Conservation (phyloP, 306 rosid species). For the Quercus variabilis region DNA sequence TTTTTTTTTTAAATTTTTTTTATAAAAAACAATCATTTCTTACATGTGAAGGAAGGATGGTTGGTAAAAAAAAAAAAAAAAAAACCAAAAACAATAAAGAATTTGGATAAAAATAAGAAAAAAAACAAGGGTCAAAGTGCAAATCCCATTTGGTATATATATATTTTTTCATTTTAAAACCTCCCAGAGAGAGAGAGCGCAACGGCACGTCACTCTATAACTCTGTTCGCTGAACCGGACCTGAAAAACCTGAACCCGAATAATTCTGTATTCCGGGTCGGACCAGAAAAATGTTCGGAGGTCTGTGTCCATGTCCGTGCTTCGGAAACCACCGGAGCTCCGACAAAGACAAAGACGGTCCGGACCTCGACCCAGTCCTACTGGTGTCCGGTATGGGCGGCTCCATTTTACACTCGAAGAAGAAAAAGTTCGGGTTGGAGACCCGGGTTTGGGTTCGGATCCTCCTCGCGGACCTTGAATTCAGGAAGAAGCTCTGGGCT, state of each 20-base stretch:
- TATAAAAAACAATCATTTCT: no score
- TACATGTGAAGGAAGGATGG: no score
- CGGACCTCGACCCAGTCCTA: slow-evolving; percentile 72
- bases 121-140: no score
- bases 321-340: slow-evolving; percentile 33
- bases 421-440: slow-evolving; percentile 58
- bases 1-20: no score
- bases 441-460: slow-evolving; percentile 85
- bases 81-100: no score
- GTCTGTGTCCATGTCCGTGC: slow-evolving; percentile 43
- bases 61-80: no score
- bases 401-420: slow-evolving; percentile 69
- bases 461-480: slow-evolving; percentile 70
- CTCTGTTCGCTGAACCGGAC: not conserved
- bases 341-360: slow-evolving; percentile 15
- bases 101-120: no score
- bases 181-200: not conserved
- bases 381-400: slow-evolving; percentile 90
- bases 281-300: slow-evolving; percentile 23
- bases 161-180: no score
- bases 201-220: not conserved
- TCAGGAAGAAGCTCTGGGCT: slow-evolving; percentile 71
- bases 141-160: no score
- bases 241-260: not conserved
- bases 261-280: not conserved